Base-by-base conservation (phyloP, 306 rosid species). In the Sicyos baderoa region DNA sequence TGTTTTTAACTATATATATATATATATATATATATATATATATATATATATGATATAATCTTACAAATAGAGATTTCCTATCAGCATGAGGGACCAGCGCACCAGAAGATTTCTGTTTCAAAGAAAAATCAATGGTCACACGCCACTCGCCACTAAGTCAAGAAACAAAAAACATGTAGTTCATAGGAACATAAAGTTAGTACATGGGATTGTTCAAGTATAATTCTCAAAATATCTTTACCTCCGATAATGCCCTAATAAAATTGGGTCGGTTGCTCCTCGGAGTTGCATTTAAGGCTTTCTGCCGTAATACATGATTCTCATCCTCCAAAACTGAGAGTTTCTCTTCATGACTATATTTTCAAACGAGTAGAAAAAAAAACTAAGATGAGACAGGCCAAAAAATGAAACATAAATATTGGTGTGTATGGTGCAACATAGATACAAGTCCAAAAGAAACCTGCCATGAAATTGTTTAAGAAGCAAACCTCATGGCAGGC, bases 261-360 rank as follows among this genome's bases (percentile, higher is more conserved):
- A 75, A 62, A 69, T 78, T 85, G 15, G 80, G 82, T 17, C 84
- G 95, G 73, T 53, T 85, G 81, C 84, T 84, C 86, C 84, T 90
- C 37, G 89, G 89, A 35, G 99, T 72, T 58, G 81, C 85, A 79
- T 53, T 82, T 72, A 86, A 79, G 52, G 96, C 76, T 71, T 85
- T 93, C 81, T 86, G 97, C 47, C 95, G 91, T 78, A 93, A 83
- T 73, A 93, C 77, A 0, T 74, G 97, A 83, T 93, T 93, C 80
- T 93, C 99, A 40, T 87, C 85, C 83, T 88, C 91, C 54, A 90
- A 82, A 76, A 76, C 35, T 35, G 75, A 80, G 35, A 88, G 74
- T 82, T 93, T 90, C 74, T 82, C 97, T 84, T 85, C 91, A 4
- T 90, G 91, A 73, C 99, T 93, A 54, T 58, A 17, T 76, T 65